phyloP scores from a whole-genome alignment of 1,139 yeast species.

The Kurtzmaniella quercitrusa region DNA sequence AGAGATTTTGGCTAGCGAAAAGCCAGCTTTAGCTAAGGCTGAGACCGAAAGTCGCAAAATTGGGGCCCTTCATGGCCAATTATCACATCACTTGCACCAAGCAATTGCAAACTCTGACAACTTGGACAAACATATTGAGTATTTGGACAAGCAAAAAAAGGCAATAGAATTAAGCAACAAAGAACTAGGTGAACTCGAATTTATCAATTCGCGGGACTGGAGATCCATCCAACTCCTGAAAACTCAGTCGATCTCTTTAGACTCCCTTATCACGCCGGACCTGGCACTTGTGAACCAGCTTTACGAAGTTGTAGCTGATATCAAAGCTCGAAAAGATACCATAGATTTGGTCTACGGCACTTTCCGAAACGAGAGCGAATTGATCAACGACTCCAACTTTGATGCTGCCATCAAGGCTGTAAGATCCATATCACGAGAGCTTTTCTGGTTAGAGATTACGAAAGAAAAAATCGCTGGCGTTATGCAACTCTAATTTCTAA shows the following conservation, averaged over 20 bases:
- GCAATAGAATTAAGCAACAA: conserved; percentile 23
- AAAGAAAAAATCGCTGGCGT: conserved; percentile 28
- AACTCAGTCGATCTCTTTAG: conserved; percentile 19
- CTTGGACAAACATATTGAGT: conserved; percentile 28
- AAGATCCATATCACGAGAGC: conserved; percentile 69
- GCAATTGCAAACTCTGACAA: conserved; percentile 34
- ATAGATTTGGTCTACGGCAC: conserved; percentile 54
- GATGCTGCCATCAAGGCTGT: conserved; percentile 55
- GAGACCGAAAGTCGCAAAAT: conserved; percentile 15
- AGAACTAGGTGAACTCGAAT: conserved; percentile 21
- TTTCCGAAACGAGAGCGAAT: conserved; percentile 29
- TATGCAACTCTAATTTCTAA: conserved; percentile 6
- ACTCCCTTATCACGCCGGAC: conserved; percentile 38
- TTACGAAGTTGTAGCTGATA: conserved; percentile 63
- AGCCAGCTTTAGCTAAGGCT: not conserved
- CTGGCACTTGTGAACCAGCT: conserved; percentile 43
- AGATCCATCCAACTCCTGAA: conserved; percentile 17
- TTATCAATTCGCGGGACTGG: conserved; percentile 18
- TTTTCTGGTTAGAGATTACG: conserved; percentile 51
- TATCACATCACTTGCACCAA: conserved; percentile 33
- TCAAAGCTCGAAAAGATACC: conserved; percentile 67
- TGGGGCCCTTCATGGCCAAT: conserved; percentile 28
- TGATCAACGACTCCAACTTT: conserved; percentile 33
- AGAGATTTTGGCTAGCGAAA: not conserved
- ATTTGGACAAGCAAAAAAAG: conserved; percentile 28